These are phyloP conservation scores for Pleurotus tuber-regium DNA, from an alignment of 768 basidiomycete genomes.

Conservation along the genomic window DNA sequence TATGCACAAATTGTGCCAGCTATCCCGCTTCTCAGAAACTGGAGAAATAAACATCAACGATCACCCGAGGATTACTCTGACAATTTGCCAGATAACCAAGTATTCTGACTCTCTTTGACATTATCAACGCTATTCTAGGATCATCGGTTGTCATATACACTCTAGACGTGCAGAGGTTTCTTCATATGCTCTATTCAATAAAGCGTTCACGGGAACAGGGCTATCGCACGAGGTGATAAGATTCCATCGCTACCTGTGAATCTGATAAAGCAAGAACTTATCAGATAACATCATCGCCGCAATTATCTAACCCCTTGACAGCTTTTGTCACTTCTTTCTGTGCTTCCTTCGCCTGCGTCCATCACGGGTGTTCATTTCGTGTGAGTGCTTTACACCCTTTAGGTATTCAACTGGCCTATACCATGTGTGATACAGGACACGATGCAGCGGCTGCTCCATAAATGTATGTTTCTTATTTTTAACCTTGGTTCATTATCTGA, in stretches of 20 bases:
- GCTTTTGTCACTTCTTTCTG: neutral
- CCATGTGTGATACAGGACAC: constrained; percentile 1
- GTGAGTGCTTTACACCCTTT: neutral
- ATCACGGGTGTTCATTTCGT: neutral
- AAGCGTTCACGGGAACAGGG: neutral
- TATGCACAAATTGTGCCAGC: too few relatives aligned
- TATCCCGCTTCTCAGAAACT: too few relatives aligned
- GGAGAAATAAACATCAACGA: too few relatives aligned
- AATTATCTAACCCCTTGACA: neutral
- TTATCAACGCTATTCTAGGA: too few relatives aligned
- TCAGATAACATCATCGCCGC: neutral
- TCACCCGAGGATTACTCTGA: too few relatives aligned
- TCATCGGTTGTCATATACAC: too few relatives aligned
- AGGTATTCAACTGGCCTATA: neutral
- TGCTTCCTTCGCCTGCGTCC: neutral
- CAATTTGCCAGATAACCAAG: too few relatives aligned
- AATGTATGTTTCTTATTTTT: neutral
- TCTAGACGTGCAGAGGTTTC: too few relatives aligned
- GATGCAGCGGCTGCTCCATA: neutral
- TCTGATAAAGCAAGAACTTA: too few relatives aligned
- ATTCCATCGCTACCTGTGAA: too few relatives aligned
- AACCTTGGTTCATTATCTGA: constrained; percentile 1
- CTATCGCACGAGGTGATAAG: neutral
- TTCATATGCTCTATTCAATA: too few relatives aligned
- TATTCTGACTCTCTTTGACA: too few relatives aligned